Base-by-base conservation (phyloP, 345 rosid genomes). In the Odontarrhena argentea region DNA sequence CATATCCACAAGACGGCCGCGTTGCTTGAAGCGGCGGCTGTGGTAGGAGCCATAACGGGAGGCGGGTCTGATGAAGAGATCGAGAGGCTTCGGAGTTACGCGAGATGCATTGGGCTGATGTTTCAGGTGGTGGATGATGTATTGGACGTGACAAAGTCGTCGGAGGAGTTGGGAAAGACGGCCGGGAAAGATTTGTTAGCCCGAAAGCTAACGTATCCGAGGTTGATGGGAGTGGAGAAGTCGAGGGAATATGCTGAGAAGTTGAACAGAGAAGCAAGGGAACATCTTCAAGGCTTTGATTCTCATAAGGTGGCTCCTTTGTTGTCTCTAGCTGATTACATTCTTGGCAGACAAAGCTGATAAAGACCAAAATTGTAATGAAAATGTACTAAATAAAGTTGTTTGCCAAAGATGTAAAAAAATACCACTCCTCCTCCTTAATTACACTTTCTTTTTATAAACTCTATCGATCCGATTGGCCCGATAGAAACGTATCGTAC, bases 81-180 rank as follows among this genome's bases (percentile, higher is more conserved):
- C 5, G 92, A 91, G 78, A 85, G 71, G 51, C 51, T 91, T 73
- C 74, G 96, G 73, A 75, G 67, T 7, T 91, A 80, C 10, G 91
- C 87, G 0, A 78, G 86, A 60, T 71, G 75, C 51, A 77, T 86
- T 8, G 94, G 97, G 48, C 40, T 88, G 45, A 67, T 91, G 82
- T 86, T 88, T 73, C 94, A 91, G 42, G 92, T 88, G 2, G 94
- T 88, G 63, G 97, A 87, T 65, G 96, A 88, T 67, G 96, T 88
- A 63, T 85, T 85, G 32, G 94, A 86, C 58, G 82, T 91, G 50
- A 88, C 97, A 1, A 82, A 75, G 73, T 87, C 97, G 2, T 85
- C 96, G 0, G 55, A 81, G 55, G 87, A 85, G 62, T 45, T 84
- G 63, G 96, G 94, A 22, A 85, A 88, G 73, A 91, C 91, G 1